phyloP scores from a whole-genome alignment of 2,329 filamentous ascomycete species.

The Trichoderma koningii region DNA sequence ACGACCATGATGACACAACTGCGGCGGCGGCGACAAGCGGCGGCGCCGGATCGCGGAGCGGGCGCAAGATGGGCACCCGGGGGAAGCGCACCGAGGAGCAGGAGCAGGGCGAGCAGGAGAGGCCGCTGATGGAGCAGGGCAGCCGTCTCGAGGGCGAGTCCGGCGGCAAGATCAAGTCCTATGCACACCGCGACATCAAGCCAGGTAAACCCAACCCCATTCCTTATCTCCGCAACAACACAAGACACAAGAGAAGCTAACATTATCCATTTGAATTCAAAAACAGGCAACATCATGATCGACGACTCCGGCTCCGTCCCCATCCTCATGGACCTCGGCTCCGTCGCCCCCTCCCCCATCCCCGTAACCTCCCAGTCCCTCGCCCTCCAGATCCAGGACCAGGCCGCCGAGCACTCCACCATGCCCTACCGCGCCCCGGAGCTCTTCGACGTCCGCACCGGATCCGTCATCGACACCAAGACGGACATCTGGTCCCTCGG shows the following conservation, averaged over 20 bases:
- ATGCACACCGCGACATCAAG: slow-evolving; percentile 96
- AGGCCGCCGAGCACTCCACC: slow-evolving; percentile 91
- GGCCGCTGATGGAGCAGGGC: slow-evolving; percentile 81
- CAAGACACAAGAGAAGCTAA: no score
- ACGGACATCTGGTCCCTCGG: slow-evolving; percentile 98
- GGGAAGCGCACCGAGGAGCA: slow-evolving; percentile 60
- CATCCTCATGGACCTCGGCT: slow-evolving; percentile 97
- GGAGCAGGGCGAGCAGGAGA: slow-evolving; percentile 73
- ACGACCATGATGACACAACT: slow-evolving; percentile 27
- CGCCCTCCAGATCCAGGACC: slow-evolving; percentile 90
- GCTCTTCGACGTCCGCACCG: slow-evolving; percentile 96
- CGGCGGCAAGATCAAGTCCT: slow-evolving; percentile 69
- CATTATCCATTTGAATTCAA: neutral
- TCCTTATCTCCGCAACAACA: neutral
- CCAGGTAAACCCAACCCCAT: slow-evolving; percentile 66
- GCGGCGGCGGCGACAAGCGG: slow-evolving; percentile 25
- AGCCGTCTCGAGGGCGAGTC: slow-evolving; percentile 58
- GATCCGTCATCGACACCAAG: slow-evolving; percentile 88
- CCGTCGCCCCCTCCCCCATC: slow-evolving; percentile 81
- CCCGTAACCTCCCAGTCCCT: slow-evolving; percentile 87
- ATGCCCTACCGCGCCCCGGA: slow-evolving; percentile 99
- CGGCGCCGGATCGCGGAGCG: slow-evolving; percentile 35
- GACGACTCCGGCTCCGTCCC: slow-evolving; percentile 84
- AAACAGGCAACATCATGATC: slow-evolving; percentile 93
- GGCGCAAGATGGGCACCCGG: slow-evolving; percentile 38